A percentile compares a stretch with the other conserved stretches of the same genome.
Evolutionary conservation across 768 basidiomycete species (phyloP).

Genomic region (Amanita rimosa): DNA sequence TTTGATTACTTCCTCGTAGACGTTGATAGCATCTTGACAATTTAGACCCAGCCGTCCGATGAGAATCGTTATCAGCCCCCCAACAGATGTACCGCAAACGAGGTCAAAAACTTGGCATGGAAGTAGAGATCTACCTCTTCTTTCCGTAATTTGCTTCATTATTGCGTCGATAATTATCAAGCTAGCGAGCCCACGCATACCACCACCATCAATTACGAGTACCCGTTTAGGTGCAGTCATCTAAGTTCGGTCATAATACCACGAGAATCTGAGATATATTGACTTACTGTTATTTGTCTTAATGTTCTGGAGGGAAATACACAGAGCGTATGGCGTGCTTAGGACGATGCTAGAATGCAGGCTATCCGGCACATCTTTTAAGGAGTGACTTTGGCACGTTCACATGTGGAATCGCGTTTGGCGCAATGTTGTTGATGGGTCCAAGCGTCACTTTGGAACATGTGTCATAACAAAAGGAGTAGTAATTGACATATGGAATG

Average conservation of each 20-base stretch:
- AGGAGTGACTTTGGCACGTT: too few species aligned
- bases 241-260: neutral
- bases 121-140: conserved; percentile 11
- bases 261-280: neutral
- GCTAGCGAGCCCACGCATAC: conserved; percentile 16
- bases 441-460: too few species aligned
- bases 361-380: too few species aligned
- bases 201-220: conserved; percentile 18
- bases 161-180: conserved; percentile 15
- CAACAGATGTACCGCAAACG: conserved; percentile 18
- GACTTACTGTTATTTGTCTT: neutral
- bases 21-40: conserved; percentile 14
- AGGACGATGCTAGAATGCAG: too few species aligned
- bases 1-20: conserved; percentile 11
- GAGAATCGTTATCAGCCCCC: conserved; percentile 17
- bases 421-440: too few species aligned
- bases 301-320: neutral
- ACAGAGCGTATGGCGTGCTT: neutral
- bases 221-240: conserved; percentile 3
- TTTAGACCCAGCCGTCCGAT: conserved; percentile 17
- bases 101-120: conserved; percentile 20
- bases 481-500: too few species aligned
- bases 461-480: too few species aligned
- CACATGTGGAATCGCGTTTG: too few species aligned
- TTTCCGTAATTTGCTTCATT: conserved; percentile 10